phyloP scores from a whole-genome alignment of 108 stramenopile species.

The Nitzschia palea region DNA sequence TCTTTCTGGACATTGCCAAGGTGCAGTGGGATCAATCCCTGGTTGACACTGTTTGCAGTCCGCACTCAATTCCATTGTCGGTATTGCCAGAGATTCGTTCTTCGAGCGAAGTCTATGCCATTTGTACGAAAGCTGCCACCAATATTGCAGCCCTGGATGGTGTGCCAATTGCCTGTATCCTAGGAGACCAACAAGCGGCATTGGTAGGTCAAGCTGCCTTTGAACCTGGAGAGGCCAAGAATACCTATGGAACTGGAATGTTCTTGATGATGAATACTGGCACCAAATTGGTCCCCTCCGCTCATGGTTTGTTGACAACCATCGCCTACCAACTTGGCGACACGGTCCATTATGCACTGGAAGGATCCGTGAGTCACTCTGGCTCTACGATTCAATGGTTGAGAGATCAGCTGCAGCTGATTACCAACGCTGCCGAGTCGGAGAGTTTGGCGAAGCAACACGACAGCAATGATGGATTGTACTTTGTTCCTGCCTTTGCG shows the following conservation, averaged over 20 bases:
- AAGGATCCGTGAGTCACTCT: slow-evolving; percentile 93
- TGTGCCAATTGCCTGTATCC: slow-evolving; percentile 79
- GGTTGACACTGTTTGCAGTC: slow-evolving; percentile 59
- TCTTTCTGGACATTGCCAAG: slow-evolving; percentile 89
- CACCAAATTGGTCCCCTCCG: slow-evolving; percentile 45
- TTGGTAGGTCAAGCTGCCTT: slow-evolving; percentile 96
- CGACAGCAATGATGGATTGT: slow-evolving; percentile 86
- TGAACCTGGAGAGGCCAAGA: slow-evolving; percentile 87
- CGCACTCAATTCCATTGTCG: slow-evolving; percentile 50
- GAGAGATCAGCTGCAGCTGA: slow-evolving; percentile 91
- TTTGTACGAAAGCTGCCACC: slow-evolving; percentile 16
- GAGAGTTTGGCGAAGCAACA: slow-evolving; percentile 76
- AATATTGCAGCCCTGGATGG: slow-evolving; percentile 53
- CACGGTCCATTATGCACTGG: slow-evolving; percentile 89
- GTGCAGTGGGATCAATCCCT: slow-evolving; percentile 85
- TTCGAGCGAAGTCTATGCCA: slow-evolving; percentile 61
- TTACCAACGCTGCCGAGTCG: slow-evolving; percentile 79
- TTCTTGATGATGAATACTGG: slow-evolving; percentile 99
- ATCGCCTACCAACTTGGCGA: slow-evolving; percentile 87
- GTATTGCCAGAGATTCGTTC: slow-evolving; percentile 70
- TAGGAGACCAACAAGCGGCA: slow-evolving; percentile 98
- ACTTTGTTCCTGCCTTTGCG: slow-evolving; percentile 96
- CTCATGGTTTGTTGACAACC: slow-evolving; percentile 95
- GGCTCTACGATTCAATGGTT: slow-evolving; percentile 97
- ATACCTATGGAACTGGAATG: slow-evolving; percentile 97